phyloP scores from a whole-genome alignment of 257 asterid species.

The Marsdenia floribunda region DNA sequence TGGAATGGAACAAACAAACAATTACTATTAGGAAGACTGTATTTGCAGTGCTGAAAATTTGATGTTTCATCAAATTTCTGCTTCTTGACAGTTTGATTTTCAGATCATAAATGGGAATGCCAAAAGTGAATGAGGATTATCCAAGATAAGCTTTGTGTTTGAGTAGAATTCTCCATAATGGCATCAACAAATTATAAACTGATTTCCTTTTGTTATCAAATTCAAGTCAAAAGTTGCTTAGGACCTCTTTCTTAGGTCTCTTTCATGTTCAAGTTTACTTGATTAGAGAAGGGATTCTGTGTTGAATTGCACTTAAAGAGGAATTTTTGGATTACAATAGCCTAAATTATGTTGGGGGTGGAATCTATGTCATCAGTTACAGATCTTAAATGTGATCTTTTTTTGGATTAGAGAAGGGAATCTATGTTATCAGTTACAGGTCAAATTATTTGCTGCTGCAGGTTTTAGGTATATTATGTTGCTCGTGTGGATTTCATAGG shows the following conservation, averaged over 20 bases:
- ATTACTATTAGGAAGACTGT: not conserved
- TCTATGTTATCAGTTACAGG: no score
- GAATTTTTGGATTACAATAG: not conserved
- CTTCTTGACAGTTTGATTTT: constrained; percentile 9
- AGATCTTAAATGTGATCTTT: constrained; percentile 6
- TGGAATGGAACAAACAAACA: constrained; percentile 7
- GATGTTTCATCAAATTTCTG: not conserved
- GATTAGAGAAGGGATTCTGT: not conserved
- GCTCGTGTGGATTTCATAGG: no score
- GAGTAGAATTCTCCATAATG: not conserved
- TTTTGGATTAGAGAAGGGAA: no score
- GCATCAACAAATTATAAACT: not conserved
- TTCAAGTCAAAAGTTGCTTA: not conserved
- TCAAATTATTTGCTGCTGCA: no score
- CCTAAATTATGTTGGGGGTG: not conserved
- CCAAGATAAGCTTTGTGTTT: no score
- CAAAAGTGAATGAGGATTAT: not conserved
- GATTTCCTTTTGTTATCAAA: not conserved
- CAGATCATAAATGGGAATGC: not conserved
- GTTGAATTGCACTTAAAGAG: not conserved
- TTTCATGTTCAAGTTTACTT: not conserved
- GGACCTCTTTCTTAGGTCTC: not conserved
- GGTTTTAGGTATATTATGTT: no score
- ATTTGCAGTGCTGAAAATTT: not conserved
- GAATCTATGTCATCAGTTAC: constrained; percentile 14